Conservation (phyloP, 1,139 yeast species). For the Taphrina sp. region DNA sequence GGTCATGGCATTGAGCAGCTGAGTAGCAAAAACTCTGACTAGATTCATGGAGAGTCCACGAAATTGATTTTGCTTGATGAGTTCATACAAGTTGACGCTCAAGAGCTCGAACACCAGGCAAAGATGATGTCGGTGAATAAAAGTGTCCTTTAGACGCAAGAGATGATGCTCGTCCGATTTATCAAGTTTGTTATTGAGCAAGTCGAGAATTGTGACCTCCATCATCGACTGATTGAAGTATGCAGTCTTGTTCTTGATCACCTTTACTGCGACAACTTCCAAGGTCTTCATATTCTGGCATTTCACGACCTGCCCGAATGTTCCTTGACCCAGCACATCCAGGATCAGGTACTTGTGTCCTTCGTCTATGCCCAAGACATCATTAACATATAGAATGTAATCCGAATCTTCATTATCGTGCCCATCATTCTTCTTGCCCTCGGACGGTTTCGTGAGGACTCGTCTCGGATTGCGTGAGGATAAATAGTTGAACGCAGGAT, state of each 20-base stretch:
- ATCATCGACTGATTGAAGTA: constrained; percentile 87
- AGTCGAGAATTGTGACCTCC: constrained; percentile 83
- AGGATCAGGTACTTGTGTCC: constrained; percentile 71
- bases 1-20: constrained; percentile 74
- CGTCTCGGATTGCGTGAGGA: constrained; percentile 85
- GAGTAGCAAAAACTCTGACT: constrained; percentile 74
- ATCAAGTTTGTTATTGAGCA: constrained; percentile 67
- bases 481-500: constrained; percentile 81
- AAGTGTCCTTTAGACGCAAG: constrained; percentile 76
- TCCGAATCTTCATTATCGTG: constrained; percentile 85
- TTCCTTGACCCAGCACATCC: constrained; percentile 91
- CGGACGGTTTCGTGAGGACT: constrained; percentile 88
- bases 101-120: constrained; percentile 89
- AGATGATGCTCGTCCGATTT: constrained; percentile 69
- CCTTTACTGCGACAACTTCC: constrained; percentile 90
- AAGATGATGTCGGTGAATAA: constrained; percentile 86
- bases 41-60: constrained; percentile 82
- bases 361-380: constrained; percentile 83
- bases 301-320: constrained; percentile 97
- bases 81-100: constrained; percentile 83
- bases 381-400: constrained; percentile 90
- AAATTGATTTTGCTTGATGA: constrained; percentile 88
- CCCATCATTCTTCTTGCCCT: constrained; percentile 78
- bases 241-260: constrained; percentile 88
- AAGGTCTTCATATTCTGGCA: constrained; percentile 89